Conservation (phyloP, 2,329 filamentous ascomycete genomes). For the Aspergillus sp. region DNA sequence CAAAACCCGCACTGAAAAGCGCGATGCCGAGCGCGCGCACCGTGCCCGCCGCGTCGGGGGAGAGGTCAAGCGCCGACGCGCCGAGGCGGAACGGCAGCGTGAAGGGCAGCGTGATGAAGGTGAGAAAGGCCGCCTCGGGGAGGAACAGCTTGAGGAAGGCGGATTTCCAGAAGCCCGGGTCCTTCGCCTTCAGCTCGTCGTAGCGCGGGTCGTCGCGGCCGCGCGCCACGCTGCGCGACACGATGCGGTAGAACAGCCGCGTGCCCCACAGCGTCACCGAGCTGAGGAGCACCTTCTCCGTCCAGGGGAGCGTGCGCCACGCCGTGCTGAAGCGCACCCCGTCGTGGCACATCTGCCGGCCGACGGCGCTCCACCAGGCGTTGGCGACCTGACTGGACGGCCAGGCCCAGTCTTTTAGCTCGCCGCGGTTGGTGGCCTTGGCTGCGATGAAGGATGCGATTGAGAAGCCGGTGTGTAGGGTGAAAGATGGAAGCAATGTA, state of each 20-base stretch:
- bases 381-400: constrained; percentile 55
- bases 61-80: constrained; percentile 30
- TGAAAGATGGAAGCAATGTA: constrained; percentile 55
- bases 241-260: constrained; percentile 56
- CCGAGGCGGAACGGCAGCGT: constrained; percentile 51
- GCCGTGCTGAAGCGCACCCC: constrained; percentile 49
- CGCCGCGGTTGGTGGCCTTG: constrained; percentile 54
- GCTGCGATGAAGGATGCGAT: constrained; percentile 53
- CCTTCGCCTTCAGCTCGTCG: constrained; percentile 46
- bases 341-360: constrained; percentile 48
- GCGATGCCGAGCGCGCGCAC: constrained; percentile 50
- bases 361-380: constrained; percentile 61
- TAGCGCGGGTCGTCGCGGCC: constrained; percentile 59
- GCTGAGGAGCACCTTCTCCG: constrained; percentile 55
- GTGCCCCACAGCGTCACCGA: constrained; percentile 60
- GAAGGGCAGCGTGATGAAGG: constrained; percentile 57
- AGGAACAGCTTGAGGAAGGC: constrained; percentile 56
- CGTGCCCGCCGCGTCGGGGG: constrained; percentile 15
- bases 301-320: constrained; percentile 50
- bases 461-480: constrained; percentile 53
- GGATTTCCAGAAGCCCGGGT: constrained; percentile 58
- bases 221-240: constrained; percentile 48
- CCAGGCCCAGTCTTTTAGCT: constrained; percentile 63
- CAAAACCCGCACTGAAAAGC: constrained; percentile 57
- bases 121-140: constrained; percentile 58